Evolutionary conservation across 140 eudicot genomes (phyloP).

Genomic region (Bidens hawaiensis): DNA sequence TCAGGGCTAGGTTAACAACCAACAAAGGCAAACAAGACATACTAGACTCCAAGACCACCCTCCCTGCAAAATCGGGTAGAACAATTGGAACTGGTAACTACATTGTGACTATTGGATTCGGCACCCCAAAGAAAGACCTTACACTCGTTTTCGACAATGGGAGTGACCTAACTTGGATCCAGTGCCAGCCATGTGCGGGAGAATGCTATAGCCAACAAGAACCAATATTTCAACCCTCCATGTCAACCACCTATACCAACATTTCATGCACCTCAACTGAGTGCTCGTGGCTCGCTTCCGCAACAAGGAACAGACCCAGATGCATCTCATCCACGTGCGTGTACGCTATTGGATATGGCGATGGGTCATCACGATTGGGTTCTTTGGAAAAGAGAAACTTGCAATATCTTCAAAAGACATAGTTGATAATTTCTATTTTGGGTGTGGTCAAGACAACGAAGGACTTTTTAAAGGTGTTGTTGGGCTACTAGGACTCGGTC

Average conservation of each 20-base stretch:
- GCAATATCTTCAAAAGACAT: no score
- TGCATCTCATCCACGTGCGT: no score
- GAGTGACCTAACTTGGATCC: conserved; percentile 48
- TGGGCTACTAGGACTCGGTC: conserved; percentile 67
- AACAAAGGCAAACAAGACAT: no score
- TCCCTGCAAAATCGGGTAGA: conserved; percentile 58
- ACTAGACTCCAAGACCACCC: no score
- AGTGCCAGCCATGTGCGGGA: conserved; percentile 49
- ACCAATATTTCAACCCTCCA: conserved; percentile 47
- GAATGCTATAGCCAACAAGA: conserved; percentile 52
- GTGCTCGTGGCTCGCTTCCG: conserved; percentile 44
- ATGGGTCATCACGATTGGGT: conserved; percentile 57
- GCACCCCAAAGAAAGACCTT: conserved; percentile 55
- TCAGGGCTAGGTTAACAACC: no score
- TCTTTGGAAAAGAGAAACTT: no score
- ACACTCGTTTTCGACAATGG: conserved; percentile 79
- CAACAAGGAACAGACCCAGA: conserved; percentile 55
- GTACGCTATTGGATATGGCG: conserved; percentile 68
- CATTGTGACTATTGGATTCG: conserved; percentile 56
- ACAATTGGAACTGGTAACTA: conserved; percentile 59
- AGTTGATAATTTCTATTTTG: conserved; percentile 48
- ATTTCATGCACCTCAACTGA: conserved; percentile 30
- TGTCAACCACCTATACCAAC: conserved; percentile 47
- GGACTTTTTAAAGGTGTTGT: conserved; percentile 54
- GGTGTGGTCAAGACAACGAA: conserved; percentile 72